A percentile compares a stretch with the other conserved stretches of the same genome.
phyloP scores from a whole-genome alignment of 495 filamentous ascomycete species.

The Podospora fimiseda region DNA sequence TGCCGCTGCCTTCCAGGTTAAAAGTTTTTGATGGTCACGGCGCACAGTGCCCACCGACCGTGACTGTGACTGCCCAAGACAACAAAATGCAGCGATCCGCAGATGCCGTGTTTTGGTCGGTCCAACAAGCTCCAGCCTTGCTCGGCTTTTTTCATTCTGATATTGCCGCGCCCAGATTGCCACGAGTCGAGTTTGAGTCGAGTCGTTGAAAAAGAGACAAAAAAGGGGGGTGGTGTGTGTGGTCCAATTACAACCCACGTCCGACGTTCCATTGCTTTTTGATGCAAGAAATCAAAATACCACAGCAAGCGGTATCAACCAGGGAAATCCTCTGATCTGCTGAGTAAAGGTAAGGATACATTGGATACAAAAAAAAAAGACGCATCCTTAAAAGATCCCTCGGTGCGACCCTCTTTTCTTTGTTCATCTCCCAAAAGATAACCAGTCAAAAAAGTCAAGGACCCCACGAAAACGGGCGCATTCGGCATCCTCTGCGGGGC shows the following conservation, averaged over 20 bases:
- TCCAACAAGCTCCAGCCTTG: conserved; percentile 6
- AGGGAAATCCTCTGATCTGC: neutral
- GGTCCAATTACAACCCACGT: neutral
- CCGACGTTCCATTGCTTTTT: neutral
- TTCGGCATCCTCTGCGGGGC: neutral
- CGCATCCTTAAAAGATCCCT: too few relatives aligned
- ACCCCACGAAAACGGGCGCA: neutral
- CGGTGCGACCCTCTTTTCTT: neutral
- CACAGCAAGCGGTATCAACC: too few relatives aligned
- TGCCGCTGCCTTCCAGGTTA: too few relatives aligned
- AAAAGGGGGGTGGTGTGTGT: neutral
- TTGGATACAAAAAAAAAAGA: too few relatives aligned
- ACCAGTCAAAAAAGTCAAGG: neutral
- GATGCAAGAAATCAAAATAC: too few relatives aligned
- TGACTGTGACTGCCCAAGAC: neutral
- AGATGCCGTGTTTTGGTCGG: neutral
- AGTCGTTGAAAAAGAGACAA: neutral
- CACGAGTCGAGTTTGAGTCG: neutral
- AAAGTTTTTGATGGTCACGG: too few relatives aligned
- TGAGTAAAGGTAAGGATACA: too few relatives aligned
- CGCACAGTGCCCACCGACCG: too few relatives aligned
- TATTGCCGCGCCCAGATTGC: neutral
- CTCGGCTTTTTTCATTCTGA: neutral
- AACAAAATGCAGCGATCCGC: conserved; percentile 2
- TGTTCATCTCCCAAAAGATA: too few relatives aligned